Conservation (phyloP, 805 yeast genomes). For the Suhomyces canberraensis region DNA sequence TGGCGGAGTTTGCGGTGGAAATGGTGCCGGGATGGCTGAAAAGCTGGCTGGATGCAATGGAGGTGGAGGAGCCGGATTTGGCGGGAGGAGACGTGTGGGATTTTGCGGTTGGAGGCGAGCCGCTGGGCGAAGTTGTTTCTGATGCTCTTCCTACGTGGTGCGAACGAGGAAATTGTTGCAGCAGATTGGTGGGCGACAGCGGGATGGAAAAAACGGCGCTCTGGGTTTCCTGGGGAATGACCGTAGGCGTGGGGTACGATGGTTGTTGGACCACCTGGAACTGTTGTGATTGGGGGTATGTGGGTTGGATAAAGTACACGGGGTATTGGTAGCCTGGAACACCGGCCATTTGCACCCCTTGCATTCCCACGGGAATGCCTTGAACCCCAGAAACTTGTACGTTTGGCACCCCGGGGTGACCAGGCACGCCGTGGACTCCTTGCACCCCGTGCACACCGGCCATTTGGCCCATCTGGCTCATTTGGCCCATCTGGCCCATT, state of each 20-base stretch:
- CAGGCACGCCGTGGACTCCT: not conserved
- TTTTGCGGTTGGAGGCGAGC: slow-evolving; percentile 4
- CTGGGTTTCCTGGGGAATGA: not conserved
- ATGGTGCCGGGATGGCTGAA: slow-evolving; percentile 23
- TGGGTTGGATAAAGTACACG: not conserved
- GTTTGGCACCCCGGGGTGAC: slow-evolving; percentile 6
- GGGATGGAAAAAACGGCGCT: slow-evolving; percentile 28
- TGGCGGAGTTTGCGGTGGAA: slow-evolving; percentile 25
- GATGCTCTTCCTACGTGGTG: not conserved
- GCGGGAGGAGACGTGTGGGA: slow-evolving; percentile 5
- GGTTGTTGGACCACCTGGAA: not conserved
- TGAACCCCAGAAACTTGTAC: not conserved
- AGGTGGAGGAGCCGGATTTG: slow-evolving; percentile 27
- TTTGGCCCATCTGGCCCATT: not conserved
- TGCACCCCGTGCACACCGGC: not conserved
- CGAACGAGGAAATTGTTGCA: not conserved
- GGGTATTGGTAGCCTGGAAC: not conserved
- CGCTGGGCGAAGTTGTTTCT: slow-evolving; percentile 1
- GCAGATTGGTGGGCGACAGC: slow-evolving; percentile 27
- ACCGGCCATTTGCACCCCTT: not conserved
- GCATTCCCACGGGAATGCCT: not conserved
- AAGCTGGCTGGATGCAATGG: slow-evolving; percentile 21
- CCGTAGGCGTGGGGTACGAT: too few relatives aligned
- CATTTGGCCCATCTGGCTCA: not conserved
- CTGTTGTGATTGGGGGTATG: not conserved